Conservation (phyloP, 129 eudicot species). For the Lonicera japonica region DNA sequence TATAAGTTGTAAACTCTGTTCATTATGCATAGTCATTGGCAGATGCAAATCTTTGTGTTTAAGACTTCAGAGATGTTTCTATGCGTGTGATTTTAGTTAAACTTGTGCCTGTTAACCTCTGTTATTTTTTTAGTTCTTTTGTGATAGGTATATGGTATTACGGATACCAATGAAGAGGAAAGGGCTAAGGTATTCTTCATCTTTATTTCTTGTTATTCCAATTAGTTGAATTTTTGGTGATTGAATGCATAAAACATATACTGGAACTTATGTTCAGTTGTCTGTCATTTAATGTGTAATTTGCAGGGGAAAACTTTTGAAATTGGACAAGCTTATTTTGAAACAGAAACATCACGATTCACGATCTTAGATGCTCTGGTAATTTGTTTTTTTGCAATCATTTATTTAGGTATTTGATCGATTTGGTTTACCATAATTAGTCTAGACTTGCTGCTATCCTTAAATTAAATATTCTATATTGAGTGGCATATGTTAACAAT, state of each 20-base stretch:
- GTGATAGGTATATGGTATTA: constrained; percentile 88
- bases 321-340: constrained; percentile 93
- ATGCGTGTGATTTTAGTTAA: no score
- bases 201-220: background rate
- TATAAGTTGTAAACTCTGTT: no score
- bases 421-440: no score
- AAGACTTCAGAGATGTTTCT: no score
- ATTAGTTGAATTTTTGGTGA: no score
- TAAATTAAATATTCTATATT: no score
- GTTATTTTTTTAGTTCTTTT: background rate
- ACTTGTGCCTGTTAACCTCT: background rate
- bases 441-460: no score
- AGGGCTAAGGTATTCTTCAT: constrained; percentile 67
- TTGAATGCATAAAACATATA: no score
- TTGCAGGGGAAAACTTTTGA: constrained; percentile 90
- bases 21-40: no score
- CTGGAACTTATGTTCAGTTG: constrained; percentile 11
- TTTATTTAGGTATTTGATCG: no score
- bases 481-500: no score
- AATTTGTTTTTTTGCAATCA: constrained; percentile 12
- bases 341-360: constrained; percentile 78
- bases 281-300: constrained; percentile 3
- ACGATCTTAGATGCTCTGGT: constrained; percentile 99
- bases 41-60: no score
- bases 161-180: constrained; percentile 98